phyloP scores from a whole-genome alignment of 305 asterid species.

The Rubia balearica region DNA sequence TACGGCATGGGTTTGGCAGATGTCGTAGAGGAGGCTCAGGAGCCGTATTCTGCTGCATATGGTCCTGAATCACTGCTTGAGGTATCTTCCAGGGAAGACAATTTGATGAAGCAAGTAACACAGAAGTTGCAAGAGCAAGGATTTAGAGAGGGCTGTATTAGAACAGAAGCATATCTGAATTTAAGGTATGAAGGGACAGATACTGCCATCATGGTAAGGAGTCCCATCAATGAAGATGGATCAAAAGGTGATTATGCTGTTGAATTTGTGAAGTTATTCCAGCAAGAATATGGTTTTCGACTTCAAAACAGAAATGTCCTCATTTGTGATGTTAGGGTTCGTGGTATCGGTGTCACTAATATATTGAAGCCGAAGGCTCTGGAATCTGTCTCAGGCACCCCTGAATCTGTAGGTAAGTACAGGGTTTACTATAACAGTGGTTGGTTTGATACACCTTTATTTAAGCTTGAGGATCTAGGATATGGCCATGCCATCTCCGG shows the following conservation, averaged over 20 bases:
- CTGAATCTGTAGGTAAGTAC: constrained; percentile 42
- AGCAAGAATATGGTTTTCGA: constrained; percentile 86
- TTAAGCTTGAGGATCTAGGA: constrained; percentile 62
- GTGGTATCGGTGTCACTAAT: constrained; percentile 83
- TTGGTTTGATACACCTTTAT: constrained; percentile 76
- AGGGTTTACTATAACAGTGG: constrained; percentile 60
- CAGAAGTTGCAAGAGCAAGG: constrained; percentile 66
- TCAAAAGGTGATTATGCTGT: constrained; percentile 67
- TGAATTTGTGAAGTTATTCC: constrained; percentile 70
- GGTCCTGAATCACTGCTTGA: constrained; percentile 55
- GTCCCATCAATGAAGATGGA: constrained; percentile 41
- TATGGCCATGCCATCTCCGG: constrained; percentile 59
- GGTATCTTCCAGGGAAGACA: constrained; percentile 53
- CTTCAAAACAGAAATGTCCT: constrained; percentile 70
- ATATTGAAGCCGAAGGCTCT: constrained; percentile 60
- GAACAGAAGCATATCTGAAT: constrained; percentile 69
- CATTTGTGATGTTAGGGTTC: constrained; percentile 87
- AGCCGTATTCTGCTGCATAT: constrained; percentile 79
- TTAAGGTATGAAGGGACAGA: constrained; percentile 95
- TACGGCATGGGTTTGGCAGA: constrained; percentile 98
- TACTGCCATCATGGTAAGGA: constrained; percentile 84
- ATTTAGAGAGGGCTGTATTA: constrained; percentile 58
- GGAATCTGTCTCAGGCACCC: constrained; percentile 34
- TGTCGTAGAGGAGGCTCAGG: constrained; percentile 91
- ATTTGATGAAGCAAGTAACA: constrained; percentile 49